Base-by-base conservation (phyloP, 495 filamentous ascomycete genomes). In the Xylaria scruposa region DNA sequence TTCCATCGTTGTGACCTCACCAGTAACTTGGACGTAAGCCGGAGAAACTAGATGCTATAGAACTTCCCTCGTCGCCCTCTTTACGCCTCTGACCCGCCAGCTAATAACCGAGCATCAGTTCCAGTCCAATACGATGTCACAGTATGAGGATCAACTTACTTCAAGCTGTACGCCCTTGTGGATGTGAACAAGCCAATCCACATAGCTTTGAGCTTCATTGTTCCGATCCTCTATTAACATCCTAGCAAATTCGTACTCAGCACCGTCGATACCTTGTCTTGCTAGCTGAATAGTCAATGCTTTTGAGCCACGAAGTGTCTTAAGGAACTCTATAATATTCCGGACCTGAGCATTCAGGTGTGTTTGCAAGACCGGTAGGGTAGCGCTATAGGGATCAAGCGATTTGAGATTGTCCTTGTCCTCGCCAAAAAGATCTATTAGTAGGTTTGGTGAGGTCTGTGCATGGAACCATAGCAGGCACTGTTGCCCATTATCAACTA, bases 111-210 rank as follows among this genome's bases (percentile, higher is more conserved):
- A 42, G 8, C 24, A 54, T 69, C 68, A 63, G 60, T 67, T 56
- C 36, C 5, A 51, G 15, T 46, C 17, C n/a, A 56, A 49, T 12
- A 26, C 33, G 3, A 72, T 9, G 49, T 7, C 33, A 44, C 36
- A 56, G 17, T 54, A 5, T 26, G 26, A 51, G 51, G 51, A 62
- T 67, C 9, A 44, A 83, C 88, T 81, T 78, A 91, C 91, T 87
- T 98, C 95, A 70, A 97, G 82, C 79, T 97, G 94, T 71, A 98
- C 93, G 77, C 92, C 91, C 74, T 94, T 91, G 78, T 99, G 96
- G 62, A 98, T 84, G 82, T 97, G 94, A 67, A 99, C 96, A 80
- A 99, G 82, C 96, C 96, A 99, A 82, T 99, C 96, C 21, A 98
- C 96, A 83, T 99, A 98, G 75, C 92, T 95, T 81, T 95, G 93